A percentile compares a stretch with the other conserved stretches of the same genome.
phyloP scores from a whole-genome alignment of 441 rosid species.

The Populus hybrid region DNA sequence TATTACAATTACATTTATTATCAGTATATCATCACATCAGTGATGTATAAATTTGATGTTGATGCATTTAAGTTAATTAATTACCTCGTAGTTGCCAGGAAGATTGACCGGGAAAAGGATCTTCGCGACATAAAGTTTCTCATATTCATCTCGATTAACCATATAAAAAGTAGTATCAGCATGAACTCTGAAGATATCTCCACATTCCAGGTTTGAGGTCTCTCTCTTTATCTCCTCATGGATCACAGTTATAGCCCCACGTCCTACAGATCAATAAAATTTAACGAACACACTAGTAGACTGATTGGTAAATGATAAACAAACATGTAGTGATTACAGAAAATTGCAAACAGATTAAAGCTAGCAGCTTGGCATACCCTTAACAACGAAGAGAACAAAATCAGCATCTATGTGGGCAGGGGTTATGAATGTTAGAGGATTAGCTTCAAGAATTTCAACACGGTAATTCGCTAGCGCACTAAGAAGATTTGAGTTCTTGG shows the following conservation, averaged over 20 bases:
- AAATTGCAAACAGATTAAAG: too few species aligned
- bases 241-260: constrained; percentile 32
- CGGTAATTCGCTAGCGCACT: constrained; percentile 40
- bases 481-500: constrained; percentile 37
- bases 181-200: constrained; percentile 33
- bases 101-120: constrained; percentile 34
- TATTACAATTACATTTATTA: too few species aligned
- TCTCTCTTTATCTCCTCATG: constrained; percentile 24
- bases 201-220: constrained; percentile 37
- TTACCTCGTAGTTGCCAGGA: constrained; percentile 34
- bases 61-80: background rate
- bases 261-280: constrained; percentile 27
- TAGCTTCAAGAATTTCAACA: constrained; percentile 27
- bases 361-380: constrained; percentile 22
- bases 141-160: constrained; percentile 33
- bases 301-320: background rate
- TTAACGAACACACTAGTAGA: background rate
- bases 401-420: constrained; percentile 48
- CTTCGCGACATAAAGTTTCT: constrained; percentile 33
- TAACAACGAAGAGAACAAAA: constrained; percentile 33
- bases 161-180: constrained; percentile 42
- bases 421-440: constrained; percentile 36
- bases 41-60: too few species aligned
- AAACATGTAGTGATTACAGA: background rate
- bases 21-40: too few species aligned